Base-by-base conservation (phyloP, 2,329 filamentous ascomycete species). In the Hypoxylon sp. region DNA sequence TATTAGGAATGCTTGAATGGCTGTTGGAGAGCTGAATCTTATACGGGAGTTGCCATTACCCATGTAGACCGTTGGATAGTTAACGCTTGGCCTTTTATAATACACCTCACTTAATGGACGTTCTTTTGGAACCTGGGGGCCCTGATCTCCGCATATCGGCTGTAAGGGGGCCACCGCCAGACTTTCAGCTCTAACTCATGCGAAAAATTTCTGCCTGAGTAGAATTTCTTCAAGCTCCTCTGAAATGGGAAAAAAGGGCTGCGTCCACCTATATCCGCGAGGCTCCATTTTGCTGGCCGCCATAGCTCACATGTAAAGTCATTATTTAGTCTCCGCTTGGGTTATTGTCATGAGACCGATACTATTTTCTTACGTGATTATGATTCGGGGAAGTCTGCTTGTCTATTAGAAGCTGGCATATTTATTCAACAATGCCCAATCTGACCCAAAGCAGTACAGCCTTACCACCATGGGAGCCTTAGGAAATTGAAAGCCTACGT, bases 341-440 rank as follows among this genome's bases (percentile, higher is more conserved):
- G 39, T 44, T 44, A 5, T 24, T 37, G 33, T 47, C 64, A 58
- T 37, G 17, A 53, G 53, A 47, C 64, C 50, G 35, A 33, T 37
- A 29, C 31, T 29, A 52, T 33, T 37, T 57, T 62, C 50, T 65
- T 59, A 54, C 54, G 13, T 54, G 55, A 44, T 42, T 42, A 11
- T 13, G 31, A 48, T 4, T 48, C 24, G 33, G 35, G 8, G 6
- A 22, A 8, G 19, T 47, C 24, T 17, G 48, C 10, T 42, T 9
- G 31, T 47, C 17, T 33, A 35, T 67, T 52, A 44, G 48, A 35
- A 53, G 47, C 33, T 59, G 33, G 50, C 37, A 35, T 59, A 31
- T 39, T 35, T 35, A 19, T 59, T 31, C 29, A 31, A 31, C 29
- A 31, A 9, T 50, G 47, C 53, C 48, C 39, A 55, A 63, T 26